These are phyloP conservation scores for Aspergillus thermomutatus DNA, from an alignment of 2,329 filamentous ascomycete genomes.

Conservation along the genomic window DNA sequence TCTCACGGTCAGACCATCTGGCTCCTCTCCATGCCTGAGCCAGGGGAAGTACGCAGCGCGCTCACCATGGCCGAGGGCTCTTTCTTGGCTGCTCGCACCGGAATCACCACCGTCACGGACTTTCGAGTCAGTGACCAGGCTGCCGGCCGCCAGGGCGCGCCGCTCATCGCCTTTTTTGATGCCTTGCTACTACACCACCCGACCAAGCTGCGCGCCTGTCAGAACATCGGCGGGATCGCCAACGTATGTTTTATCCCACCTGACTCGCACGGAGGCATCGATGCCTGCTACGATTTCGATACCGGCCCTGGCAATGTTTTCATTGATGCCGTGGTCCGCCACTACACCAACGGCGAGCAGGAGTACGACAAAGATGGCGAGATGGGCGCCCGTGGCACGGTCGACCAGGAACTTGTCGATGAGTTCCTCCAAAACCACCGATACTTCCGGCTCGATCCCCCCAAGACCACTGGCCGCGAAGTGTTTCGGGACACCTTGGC, in stretches of 20 bases:
- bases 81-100: slow-evolving; percentile 53
- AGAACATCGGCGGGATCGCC: slow-evolving; percentile 61
- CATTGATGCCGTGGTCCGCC: slow-evolving; percentile 55
- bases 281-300: slow-evolving; percentile 51
- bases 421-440: slow-evolving; percentile 46
- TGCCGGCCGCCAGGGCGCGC: slow-evolving; percentile 54
- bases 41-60: slow-evolving; percentile 46
- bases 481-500: slow-evolving; percentile 40
- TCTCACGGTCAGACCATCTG: slow-evolving; percentile 60
- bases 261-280: slow-evolving; percentile 34
- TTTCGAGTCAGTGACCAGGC: slow-evolving; percentile 57
- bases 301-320: slow-evolving; percentile 56
- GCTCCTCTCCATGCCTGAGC: slow-evolving; percentile 53
- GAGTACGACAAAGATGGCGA: slow-evolving; percentile 53
- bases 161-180: slow-evolving; percentile 58
- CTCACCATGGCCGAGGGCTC: slow-evolving; percentile 58
- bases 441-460: slow-evolving; percentile 52
- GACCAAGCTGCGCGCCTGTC: slow-evolving; percentile 55
- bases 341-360: slow-evolving; percentile 50
- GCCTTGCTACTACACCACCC: slow-evolving; percentile 55
- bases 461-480: slow-evolving; percentile 59
- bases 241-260: slow-evolving; percentile 61
- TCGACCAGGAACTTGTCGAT: slow-evolving; percentile 52
- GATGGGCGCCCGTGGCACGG: slow-evolving; percentile 48
- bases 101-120: slow-evolving; percentile 58